Conservation (phyloP, 139 green algal genomes). For the Monoraphidium neglectum region DNA sequence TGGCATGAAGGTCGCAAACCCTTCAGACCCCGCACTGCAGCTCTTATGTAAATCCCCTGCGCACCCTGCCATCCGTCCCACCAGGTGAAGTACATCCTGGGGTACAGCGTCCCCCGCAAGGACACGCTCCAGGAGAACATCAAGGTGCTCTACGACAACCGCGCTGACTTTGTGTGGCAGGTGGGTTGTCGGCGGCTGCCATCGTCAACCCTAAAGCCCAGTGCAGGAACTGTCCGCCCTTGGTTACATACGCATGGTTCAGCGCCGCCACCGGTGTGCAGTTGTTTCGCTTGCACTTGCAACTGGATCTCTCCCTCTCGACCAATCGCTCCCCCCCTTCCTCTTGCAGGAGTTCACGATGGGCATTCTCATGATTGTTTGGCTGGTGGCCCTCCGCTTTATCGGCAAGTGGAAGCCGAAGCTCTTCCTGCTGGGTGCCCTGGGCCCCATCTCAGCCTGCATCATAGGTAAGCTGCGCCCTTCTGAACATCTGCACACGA, state of each 20-base stretch:
- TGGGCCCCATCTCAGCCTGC: slow-evolving; percentile 49
- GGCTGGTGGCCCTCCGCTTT: slow-evolving; percentile 47
- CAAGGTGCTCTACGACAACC: slow-evolving; percentile 22
- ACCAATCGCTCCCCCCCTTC: neutral
- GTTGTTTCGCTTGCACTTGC: neutral
- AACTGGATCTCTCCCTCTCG: neutral
- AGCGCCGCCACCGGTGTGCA: neutral
- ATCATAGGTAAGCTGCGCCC: slow-evolving; percentile 28
- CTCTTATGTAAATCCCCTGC: neutral
- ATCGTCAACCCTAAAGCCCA: neutral
- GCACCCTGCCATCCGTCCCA: neutral
- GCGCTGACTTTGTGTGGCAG: slow-evolving; percentile 44
- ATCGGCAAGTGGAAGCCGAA: slow-evolving; percentile 34
- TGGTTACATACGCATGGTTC: too few relatives aligned
- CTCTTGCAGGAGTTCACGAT: slow-evolving; percentile 52
- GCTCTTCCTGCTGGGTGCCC: slow-evolving; percentile 35
- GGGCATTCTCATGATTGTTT: slow-evolving; percentile 38
- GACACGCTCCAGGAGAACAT: slow-evolving; percentile 39
- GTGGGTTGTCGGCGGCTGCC: too few relatives aligned
- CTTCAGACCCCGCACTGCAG: too few relatives aligned
- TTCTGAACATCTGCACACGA: slow-evolving; percentile 31
- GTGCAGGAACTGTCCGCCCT: too few relatives aligned
- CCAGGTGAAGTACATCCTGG: slow-evolving; percentile 42
- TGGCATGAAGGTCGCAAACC: too few relatives aligned
- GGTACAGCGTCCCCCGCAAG: slow-evolving; percentile 24